phyloP scores from a whole-genome alignment of 2,329 filamentous ascomycete species.

The Periglandula ipomoeae region DNA sequence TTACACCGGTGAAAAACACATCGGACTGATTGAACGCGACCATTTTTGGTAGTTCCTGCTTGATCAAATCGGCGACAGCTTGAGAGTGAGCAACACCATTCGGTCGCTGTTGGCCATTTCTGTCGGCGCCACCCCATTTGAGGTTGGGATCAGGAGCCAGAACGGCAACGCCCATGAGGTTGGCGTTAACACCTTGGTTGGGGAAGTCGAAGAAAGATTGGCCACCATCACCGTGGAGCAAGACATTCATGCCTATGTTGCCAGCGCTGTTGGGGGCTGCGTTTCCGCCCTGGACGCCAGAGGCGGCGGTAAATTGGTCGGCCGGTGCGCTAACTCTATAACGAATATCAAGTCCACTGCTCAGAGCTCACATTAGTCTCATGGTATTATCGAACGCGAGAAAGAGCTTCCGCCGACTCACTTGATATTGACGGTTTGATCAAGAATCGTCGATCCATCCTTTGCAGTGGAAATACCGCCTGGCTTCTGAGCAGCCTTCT shows the following conservation, averaged over 20 bases:
- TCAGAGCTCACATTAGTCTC: background rate
- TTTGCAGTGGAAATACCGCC: constrained; percentile 33
- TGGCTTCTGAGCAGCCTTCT: constrained; percentile 19
- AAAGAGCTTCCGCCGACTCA: constrained; percentile 17
- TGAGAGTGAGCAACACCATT: constrained; percentile 47
- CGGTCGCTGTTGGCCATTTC: constrained; percentile 37
- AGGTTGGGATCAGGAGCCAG: constrained; percentile 45
- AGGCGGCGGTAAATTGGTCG: constrained; percentile 39
- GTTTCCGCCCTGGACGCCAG: constrained; percentile 37
- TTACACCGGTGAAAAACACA: constrained; percentile 50
- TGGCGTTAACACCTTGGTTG: constrained; percentile 41
- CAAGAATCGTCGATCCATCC: constrained; percentile 46
- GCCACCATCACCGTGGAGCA: constrained; percentile 51
- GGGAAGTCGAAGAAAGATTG: constrained; percentile 50
- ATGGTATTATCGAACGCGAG: background rate
- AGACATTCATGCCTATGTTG: constrained; percentile 42
- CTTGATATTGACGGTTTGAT: constrained; percentile 46
- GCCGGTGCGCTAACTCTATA: constrained; percentile 48
- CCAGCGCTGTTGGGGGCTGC: constrained; percentile 22
- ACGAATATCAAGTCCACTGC: constrained; percentile 41
- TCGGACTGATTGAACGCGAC: constrained; percentile 42
- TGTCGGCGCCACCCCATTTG: constrained; percentile 48
- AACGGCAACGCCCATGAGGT: constrained; percentile 42
- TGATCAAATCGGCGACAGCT: constrained; percentile 44
- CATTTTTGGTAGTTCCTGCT: constrained; percentile 38